Evolutionary conservation across 2,329 filamentous ascomycete genomes (phyloP), one percentile per base, ranked within the genome.

Genomic region (Camptophora hylomeconis): DNA sequence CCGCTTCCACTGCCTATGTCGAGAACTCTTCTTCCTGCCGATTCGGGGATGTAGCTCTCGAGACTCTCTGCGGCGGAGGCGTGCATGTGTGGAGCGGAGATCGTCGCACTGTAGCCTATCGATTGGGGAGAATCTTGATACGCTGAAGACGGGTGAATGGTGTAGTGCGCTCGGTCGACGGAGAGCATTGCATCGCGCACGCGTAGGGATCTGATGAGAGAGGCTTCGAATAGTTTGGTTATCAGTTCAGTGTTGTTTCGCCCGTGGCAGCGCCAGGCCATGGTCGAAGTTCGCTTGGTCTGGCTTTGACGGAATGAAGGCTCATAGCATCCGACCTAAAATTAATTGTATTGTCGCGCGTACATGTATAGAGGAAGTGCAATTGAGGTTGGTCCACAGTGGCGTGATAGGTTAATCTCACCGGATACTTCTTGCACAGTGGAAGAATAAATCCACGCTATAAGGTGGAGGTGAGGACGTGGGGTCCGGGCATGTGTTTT

Each of bases 221-320:
- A 67, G 44, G 80, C 72, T 21, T 57, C 63, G 51, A 63, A 75
- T 33, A 98, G 65, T 51, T 93, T 93, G 42, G 76, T 68, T 37
- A 95, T 64, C 26, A 98, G 66, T 32, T 75, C 74, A 21, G 58
- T 56, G 52, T 95, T 94, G 16, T 73, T 72, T 4, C 58, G 57
- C 36, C 83, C 87, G 5, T 77, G 80, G 53, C 80, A 83, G 42
- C 73, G 72, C 89, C 89, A 98, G 35, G 87, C 86, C 89, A 98
- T 95, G 35, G 38, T 65, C 35, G 32, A 14, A 5, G 33, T 20
- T 14, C 7, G 7, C 9, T 29, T 6, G 31, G 20, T n/a, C n/a
- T n/a, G n/a, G n/a, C n/a, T n/a, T n/a, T n/a, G n/a, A n/a, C n/a
- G n/a, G n/a, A n/a, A n/a, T n/a, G n/a, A n/a, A n/a, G n/a, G n/a